These are phyloP conservation scores for Primulina tabacum DNA, from an alignment of 257 asterid genomes.

Conservation along the genomic window DNA sequence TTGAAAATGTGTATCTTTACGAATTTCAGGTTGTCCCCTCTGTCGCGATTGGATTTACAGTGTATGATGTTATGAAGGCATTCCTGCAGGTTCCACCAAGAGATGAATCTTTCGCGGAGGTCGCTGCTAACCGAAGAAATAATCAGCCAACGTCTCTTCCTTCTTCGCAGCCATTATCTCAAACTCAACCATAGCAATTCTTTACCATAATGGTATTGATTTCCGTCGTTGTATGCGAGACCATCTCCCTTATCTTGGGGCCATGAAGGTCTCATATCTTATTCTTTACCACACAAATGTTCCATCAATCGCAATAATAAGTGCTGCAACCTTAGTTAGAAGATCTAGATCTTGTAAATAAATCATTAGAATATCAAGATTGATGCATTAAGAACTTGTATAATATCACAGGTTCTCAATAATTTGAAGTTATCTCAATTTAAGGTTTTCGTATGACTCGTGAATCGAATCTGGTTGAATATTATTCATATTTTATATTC, in stretches of 20 bases:
- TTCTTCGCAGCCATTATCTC: slow-evolving; percentile 40
- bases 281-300: slow-evolving; percentile 16
- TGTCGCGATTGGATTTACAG: slow-evolving; percentile 91
- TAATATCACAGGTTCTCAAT: not conserved
- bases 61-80: slow-evolving; percentile 76
- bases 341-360: not conserved
- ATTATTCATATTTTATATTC: too few species aligned
- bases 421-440: not conserved
- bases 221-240: not conserved
- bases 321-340: too few species aligned
- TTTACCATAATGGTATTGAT: slow-evolving; percentile 2
- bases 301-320: not conserved
- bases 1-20: slow-evolving; percentile 10
- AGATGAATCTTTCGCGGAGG: slow-evolving; percentile 52
- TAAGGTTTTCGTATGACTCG: too few species aligned
- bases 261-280: not conserved
- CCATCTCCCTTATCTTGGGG: not conserved
- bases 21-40: slow-evolving; percentile 79
- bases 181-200: slow-evolving; percentile 31
- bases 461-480: too few species aligned
- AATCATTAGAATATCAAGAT: not conserved
- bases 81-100: slow-evolving; percentile 75
- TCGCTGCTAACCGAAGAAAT: slow-evolving; percentile 28
- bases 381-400: not conserved
- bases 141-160: slow-evolving; percentile 41